Base-by-base conservation (phyloP, 1,284 basidiomycete genomes). In the Rhodotorula sp. region DNA sequence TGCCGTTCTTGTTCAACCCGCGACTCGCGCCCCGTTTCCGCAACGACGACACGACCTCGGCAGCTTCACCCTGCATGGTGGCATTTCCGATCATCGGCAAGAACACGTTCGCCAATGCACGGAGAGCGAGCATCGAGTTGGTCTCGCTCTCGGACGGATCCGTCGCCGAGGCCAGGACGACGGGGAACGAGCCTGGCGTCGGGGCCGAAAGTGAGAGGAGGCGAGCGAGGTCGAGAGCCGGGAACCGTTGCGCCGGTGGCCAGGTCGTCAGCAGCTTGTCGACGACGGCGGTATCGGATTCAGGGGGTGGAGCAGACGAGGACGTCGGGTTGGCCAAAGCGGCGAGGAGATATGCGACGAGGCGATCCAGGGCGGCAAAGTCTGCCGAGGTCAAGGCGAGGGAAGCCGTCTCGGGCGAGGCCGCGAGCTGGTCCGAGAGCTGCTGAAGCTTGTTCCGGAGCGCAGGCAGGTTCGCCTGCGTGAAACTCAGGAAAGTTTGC, bases 191-290 rank as follows among this genome's bases (percentile, higher is more conserved):
- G 1, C 74, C 79, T 66, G 86, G 85, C 1, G 84, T 82, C 10
- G 84, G 85, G 56, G 85, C 88, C 76, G 86, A 87, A 0, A 86
- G 88, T n/a, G 88, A 84, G 15, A 95, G 81, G 44, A 93, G 84
- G 44, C 95, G 88, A 60, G 88, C 85, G 14, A 98, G 84, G 78
- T 99, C 95, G 77, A 99, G 87, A 4, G 95, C 92, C 67, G 95
- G 95, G 82, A 96, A 95, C 10, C 90, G 86, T 71, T 89, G 86
- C 1, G 86, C 85, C 17, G 85, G 80, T 0, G 91, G 91, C 95
- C 95, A 99, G 30, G 86, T 84, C 17, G 66, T 24, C 14, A 95
- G 82, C 7, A 93, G 83, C 49, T 85, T 83, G 42, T 88, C 82
- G 49, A 94, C 84, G 10, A 72, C 67, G n/a, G 68, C 56, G 3